Evolutionary conservation across 805 yeast species (phyloP), one percentile per base, ranked within the genome.

Genomic region (Hanseniaspora thailandica): DNA sequence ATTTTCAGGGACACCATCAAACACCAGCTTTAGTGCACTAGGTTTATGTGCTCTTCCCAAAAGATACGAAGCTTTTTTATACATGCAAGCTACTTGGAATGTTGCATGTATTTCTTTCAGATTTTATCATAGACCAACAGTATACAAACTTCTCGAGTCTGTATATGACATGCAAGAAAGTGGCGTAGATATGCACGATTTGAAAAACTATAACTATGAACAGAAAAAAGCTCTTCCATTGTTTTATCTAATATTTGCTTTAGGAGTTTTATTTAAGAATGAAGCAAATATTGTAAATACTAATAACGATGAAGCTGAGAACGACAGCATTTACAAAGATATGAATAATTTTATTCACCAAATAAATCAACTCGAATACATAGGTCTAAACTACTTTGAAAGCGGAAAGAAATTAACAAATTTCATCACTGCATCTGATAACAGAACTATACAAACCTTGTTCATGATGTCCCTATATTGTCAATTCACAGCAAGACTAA

Each of bases 401-500:
- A 93, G 86, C 38, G 95, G 95, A 1, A 70, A 93, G 55, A 80
- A 80, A 57, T 71, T 86, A 57, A 77, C 87, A 40, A 95, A 87
- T 65, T 82, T 86, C 54, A 82, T 93, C 1, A 87, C 85, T 63
- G 85, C 86, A 2, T 74, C 85, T 20, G 95, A 86, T 64, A 75
- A 84, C 5, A 80, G 78, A 58, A 82, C 93, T 10, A 86, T 87
- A 56, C 95, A 87, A 56, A 81, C 96, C 0, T 76, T 87, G 53
- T 86, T 88, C 33, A 86, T 86, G 89, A 72, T 88, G 75, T 81
- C 86, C 22, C 72, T 87, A 57, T 88, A 86, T 66, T 68, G 88
- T 47, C 96, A 88, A 66, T 86, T 95, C 62, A 83, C 94, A 3
- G 95, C 96, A 0, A 74, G 93, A 58, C 71, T 88, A 54, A 81